Conservation (phyloP, 2,329 filamentous ascomycete species). For the Aureobasidium sp. region DNA sequence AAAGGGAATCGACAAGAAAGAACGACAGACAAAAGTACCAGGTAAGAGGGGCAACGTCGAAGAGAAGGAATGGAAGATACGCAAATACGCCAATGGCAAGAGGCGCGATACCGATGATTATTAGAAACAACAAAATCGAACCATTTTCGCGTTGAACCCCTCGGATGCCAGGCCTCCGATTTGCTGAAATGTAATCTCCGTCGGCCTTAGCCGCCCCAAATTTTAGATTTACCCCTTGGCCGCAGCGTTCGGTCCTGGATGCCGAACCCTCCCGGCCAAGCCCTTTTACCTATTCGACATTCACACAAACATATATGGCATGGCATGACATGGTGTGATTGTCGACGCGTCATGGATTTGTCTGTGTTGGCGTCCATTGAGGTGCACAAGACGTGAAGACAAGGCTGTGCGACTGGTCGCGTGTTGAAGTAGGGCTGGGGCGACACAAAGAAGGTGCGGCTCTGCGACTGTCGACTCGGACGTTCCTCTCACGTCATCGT, state of each 20-base stretch:
- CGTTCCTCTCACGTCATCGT: background rate
- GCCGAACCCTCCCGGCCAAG: background rate
- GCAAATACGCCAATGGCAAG: slow-evolving; percentile 1
- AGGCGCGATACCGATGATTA: background rate
- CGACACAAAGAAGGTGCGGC: background rate
- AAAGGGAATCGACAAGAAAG: background rate
- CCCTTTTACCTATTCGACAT: background rate
- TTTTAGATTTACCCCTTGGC: slow-evolving; percentile 4
- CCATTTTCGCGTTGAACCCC: slow-evolving; percentile 10
- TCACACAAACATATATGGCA: background rate
- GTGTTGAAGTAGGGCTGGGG: background rate
- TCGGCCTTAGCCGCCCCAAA: background rate
- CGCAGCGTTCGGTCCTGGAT: background rate
- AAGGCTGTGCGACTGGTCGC: background rate
- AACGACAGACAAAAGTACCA: background rate
- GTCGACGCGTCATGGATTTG: background rate
- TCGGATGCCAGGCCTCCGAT: slow-evolving; percentile 2
- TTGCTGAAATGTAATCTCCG: slow-evolving; percentile 5
- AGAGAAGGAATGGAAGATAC: slow-evolving; percentile 5
- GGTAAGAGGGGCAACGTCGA: background rate
- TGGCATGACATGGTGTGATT: background rate
- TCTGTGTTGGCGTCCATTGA: background rate
- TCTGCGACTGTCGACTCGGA: background rate
- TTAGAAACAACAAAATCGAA: slow-evolving; percentile 13
- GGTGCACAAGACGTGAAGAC: background rate